Conservation (phyloP, 352 stramenopile species). For the Pythium graminicola region DNA sequence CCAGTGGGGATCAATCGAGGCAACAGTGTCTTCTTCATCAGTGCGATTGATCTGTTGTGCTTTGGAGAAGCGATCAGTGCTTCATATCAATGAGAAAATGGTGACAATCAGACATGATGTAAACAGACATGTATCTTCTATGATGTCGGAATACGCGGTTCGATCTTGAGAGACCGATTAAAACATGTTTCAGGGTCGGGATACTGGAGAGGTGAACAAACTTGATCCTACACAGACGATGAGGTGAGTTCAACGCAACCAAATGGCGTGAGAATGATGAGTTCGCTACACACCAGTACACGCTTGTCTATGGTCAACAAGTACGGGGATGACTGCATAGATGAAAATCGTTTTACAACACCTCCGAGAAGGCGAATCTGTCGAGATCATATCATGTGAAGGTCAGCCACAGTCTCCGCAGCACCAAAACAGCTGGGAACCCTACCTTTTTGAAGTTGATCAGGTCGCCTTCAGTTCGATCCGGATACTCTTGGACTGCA, state of each 20-base stretch:
- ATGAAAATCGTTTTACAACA: conserved; percentile 51
- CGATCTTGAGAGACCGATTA: conserved; percentile 68
- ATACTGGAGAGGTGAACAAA: conserved; percentile 63
- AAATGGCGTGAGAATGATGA: too few species aligned
- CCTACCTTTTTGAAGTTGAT: conserved; percentile 85
- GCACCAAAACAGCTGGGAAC: not conserved
- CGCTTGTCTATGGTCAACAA: conserved; percentile 73
- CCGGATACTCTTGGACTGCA: conserved; percentile 74
- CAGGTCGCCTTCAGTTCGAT: conserved; percentile 62
- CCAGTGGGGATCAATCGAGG: too few species aligned
- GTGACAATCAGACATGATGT: not conserved
- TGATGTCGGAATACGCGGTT: conserved; percentile 60
- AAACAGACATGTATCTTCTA: conserved; percentile 5
- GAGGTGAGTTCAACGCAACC: not conserved
- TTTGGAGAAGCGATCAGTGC: too few species aligned
- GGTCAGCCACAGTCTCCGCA: not conserved
- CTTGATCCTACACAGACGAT: conserved; percentile 43
- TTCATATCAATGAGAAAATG: too few species aligned
- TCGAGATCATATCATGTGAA: not conserved
- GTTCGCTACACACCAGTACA: conserved; percentile 46
- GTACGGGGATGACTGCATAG: conserved; percentile 73
- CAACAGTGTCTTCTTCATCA: too few species aligned
- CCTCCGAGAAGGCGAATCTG: conserved; percentile 63
- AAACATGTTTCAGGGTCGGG: conserved; percentile 70
- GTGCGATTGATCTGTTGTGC: too few species aligned